These are phyloP conservation scores for Colletotrichum lupini DNA, from an alignment of 2,329 filamentous ascomycete genomes.

Conservation along the genomic window DNA sequence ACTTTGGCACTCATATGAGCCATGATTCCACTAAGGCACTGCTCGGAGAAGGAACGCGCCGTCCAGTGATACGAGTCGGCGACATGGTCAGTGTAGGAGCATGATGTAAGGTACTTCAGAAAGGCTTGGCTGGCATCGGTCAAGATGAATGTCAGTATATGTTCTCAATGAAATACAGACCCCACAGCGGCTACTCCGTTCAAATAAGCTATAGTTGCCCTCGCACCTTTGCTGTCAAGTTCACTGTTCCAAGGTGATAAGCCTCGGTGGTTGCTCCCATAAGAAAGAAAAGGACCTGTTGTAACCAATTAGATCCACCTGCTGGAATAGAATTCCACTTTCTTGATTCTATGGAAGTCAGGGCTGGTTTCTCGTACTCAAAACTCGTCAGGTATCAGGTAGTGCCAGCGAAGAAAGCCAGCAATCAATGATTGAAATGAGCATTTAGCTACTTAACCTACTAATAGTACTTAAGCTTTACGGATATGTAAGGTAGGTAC, in stretches of 20 bases:
- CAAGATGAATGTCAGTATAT: too few relatives aligned
- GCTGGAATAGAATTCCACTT: too few relatives aligned
- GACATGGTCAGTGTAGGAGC: constrained; percentile 50
- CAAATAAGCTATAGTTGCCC: not conserved
- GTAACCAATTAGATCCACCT: not conserved
- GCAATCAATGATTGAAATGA: too few relatives aligned
- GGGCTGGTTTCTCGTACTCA: too few relatives aligned
- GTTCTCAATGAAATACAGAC: not conserved
- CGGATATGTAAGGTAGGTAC: not conserved
- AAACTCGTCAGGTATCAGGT: too few relatives aligned
- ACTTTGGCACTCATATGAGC: constrained; percentile 87
- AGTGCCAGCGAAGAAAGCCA: too few relatives aligned
- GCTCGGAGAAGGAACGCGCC: constrained; percentile 38
- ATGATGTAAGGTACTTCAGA: not conserved
- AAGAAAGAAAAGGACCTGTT: not conserved
- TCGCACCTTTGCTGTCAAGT: not conserved
- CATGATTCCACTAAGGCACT: constrained; percentile 47
- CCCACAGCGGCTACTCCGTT: not conserved
- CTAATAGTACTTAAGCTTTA: not conserved
- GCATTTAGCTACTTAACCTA: too few relatives aligned
- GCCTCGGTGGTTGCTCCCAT: not conserved
- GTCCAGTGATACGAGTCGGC: constrained; percentile 60
- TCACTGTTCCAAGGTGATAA: not conserved
- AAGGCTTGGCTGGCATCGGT: too few relatives aligned
- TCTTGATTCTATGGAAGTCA: too few relatives aligned